Conservation (phyloP, 2,329 filamentous ascomycete genomes). For the Zymoseptoria tritici region DNA sequence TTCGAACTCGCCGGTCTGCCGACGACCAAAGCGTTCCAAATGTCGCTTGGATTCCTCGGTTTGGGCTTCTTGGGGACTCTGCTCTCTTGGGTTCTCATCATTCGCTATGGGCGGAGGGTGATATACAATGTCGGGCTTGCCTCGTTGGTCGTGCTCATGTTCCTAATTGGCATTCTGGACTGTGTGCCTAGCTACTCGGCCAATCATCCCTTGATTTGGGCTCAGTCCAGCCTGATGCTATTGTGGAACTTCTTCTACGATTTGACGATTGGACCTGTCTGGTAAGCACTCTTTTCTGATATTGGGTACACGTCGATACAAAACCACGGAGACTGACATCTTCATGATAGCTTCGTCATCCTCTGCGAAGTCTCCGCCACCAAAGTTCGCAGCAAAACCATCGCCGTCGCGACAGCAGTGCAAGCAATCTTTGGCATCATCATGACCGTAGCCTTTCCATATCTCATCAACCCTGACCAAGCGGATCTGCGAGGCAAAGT, state of each 20-base stretch:
- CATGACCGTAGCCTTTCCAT: constrained; percentile 27
- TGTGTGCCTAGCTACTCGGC: constrained; percentile 28
- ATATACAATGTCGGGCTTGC: constrained; percentile 35
- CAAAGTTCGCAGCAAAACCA: constrained; percentile 33
- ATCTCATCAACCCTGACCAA: constrained; percentile 37
- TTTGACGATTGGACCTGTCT: constrained; percentile 33
- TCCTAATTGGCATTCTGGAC: constrained; percentile 35
- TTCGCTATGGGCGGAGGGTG: constrained; percentile 29
- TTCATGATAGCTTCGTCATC: constrained; percentile 27
- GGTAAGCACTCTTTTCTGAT: not conserved
- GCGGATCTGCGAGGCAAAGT: constrained; percentile 35
- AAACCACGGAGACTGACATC: not conserved
- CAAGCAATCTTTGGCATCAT: constrained; percentile 35
- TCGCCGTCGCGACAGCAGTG: constrained; percentile 33
- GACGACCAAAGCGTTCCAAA: constrained; percentile 33
- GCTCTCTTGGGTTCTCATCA: constrained; percentile 36
- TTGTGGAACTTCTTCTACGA: constrained; percentile 32
- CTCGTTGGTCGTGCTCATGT: constrained; percentile 29
- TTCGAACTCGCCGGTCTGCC: constrained; percentile 39
- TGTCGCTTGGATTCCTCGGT: constrained; percentile 37
- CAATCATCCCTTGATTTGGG: constrained; percentile 31
- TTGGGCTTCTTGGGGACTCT: constrained; percentile 38
- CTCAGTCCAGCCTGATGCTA: constrained; percentile 35
- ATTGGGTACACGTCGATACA: not conserved
- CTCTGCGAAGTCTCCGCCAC: constrained; percentile 33